Base-by-base conservation (phyloP, 805 yeast species). In the Metschnikowia peoriensis region DNA sequence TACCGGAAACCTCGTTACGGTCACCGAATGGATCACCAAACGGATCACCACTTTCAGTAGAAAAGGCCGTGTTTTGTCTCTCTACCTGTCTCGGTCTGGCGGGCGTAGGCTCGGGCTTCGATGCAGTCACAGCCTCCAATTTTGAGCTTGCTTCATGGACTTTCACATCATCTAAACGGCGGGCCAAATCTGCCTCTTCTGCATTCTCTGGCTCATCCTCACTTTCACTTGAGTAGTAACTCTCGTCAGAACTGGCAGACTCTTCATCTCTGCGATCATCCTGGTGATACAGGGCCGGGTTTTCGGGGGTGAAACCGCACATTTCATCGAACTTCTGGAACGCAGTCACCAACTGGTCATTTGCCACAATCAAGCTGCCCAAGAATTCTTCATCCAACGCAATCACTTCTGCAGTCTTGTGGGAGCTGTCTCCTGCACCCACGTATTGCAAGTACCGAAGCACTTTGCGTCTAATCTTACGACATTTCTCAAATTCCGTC, bases 351-450 rank as follows among this genome's bases (percentile, higher is more conserved):
- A 94, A 78, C 66, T 89, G 92, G 61, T 94, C 99, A 66, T 94
- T 94, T 43, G 97, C 96, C 60, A 83, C 86, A 52, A 94, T 82
- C 56, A 94, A 77, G 42, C 89, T 80, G n/a, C 97, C 98, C 56
- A 94, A 70, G 55, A 84, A 87, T 62, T 89, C 96, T 57, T 92
- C 97, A 53, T 84, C 84, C 64, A 74, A 61, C 1, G 66, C 67
- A 15, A 61, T 48, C 11, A 63, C 63, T 41, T 64, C 73, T 2
- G 54, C 47, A 7, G 61, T 52, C 56, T 75, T 74, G 29, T 55
- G 59, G 11, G 53, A 46, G n/a, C 63, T 65, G 45, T 67, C 67
- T 5, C 79, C 79, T 1, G 75, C 78, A 41, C 89, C 87, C 40
- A 91, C 89, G 47, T 82, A 76, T 69, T 94, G 98, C 58, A 94